These are phyloP conservation scores for Trifolium dubium DNA, from an alignment of 306 rosid species.

Conservation along the genomic window DNA sequence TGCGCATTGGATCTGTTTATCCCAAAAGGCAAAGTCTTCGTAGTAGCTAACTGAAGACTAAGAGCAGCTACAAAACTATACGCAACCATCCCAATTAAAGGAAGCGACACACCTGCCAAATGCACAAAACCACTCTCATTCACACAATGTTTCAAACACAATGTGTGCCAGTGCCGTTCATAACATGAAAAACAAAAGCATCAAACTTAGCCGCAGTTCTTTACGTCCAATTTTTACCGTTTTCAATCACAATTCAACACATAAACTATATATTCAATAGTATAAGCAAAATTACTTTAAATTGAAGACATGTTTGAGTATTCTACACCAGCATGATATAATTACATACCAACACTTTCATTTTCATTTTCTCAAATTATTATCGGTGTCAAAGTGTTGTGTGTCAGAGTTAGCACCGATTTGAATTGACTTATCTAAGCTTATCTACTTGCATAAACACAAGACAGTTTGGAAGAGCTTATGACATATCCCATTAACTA, in stretches of 20 bases:
- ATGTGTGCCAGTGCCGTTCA: neutral
- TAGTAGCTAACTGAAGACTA: constrained; percentile 58
- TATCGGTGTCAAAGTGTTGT: neutral
- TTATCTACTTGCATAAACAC: neutral
- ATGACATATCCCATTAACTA: too few species aligned
- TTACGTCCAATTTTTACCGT: neutral
- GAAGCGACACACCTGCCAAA: constrained; percentile 82
- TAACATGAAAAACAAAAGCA: neutral
- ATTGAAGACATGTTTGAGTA: neutral
- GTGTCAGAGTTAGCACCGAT: neutral
- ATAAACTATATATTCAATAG: neutral
- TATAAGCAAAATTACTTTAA: neutral
- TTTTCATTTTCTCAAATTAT: neutral
- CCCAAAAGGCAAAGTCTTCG: constrained; percentile 63
- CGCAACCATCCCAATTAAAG: constrained; percentile 76
- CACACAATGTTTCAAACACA: constrained; percentile 51
- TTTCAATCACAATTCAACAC: neutral
- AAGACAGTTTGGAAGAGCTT: too few species aligned
- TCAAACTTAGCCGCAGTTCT: neutral
- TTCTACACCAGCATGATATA: neutral
- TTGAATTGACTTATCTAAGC: neutral
- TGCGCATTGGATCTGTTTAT: constrained; percentile 58
- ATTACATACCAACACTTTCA: neutral
- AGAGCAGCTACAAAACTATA: constrained; percentile 70
- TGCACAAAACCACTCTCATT: constrained; percentile 47